Evolutionary conservation across 31 red algal species (phyloP).

Genomic region (Endocladia muricata): DNA sequence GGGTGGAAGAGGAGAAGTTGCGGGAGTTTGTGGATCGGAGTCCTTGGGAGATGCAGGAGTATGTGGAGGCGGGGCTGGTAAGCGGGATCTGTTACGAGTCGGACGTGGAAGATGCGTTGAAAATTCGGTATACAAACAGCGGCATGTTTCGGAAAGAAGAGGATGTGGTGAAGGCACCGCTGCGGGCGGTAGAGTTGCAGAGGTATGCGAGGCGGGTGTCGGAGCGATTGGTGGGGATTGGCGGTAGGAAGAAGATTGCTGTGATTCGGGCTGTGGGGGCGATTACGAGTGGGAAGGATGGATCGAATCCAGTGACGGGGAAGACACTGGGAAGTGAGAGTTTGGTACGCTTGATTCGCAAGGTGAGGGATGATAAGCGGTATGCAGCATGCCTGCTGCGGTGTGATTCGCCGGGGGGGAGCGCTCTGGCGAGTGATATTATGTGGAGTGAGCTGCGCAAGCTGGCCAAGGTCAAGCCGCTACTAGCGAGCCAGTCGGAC

Average conservation of each 20-base stretch:
- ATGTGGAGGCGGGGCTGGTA: conserved; percentile 68
- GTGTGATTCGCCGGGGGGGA: conserved; percentile 89
- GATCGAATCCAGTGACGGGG: conserved; percentile 62
- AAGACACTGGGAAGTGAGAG: conserved; percentile 78
- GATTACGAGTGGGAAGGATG: conserved; percentile 77
- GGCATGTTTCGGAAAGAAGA: conserved; percentile 21
- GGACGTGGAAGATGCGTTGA: conserved; percentile 80
- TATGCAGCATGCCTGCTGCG: conserved; percentile 81
- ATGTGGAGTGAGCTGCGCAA: conserved; percentile 82
- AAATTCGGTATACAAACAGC: conserved; percentile 47
- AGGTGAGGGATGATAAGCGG: conserved; percentile 66
- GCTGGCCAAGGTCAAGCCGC: conserved; percentile 75
- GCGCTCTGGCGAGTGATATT: conserved; percentile 85
- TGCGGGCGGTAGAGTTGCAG: conserved; percentile 42
- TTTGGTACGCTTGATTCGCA: conserved; percentile 69
- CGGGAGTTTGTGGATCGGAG: conserved; percentile 60
- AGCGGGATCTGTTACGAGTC: conserved; percentile 77
- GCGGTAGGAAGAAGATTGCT: conserved; percentile 64
- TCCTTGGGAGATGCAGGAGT: conserved; percentile 74
- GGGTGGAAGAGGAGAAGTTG: conserved; percentile 9
- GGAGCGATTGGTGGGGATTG: conserved; percentile 55
- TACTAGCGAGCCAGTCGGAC: conserved; percentile 83
- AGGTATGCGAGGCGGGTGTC: conserved; percentile 47
- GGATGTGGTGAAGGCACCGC: conserved; percentile 44
- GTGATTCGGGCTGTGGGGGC: conserved; percentile 90